Percentiles rank a stretch among this genome's conserved stretches.
Conservation (phyloP, 1,139 yeast species). For the Schizosaccharomyces versatilis region DNA sequence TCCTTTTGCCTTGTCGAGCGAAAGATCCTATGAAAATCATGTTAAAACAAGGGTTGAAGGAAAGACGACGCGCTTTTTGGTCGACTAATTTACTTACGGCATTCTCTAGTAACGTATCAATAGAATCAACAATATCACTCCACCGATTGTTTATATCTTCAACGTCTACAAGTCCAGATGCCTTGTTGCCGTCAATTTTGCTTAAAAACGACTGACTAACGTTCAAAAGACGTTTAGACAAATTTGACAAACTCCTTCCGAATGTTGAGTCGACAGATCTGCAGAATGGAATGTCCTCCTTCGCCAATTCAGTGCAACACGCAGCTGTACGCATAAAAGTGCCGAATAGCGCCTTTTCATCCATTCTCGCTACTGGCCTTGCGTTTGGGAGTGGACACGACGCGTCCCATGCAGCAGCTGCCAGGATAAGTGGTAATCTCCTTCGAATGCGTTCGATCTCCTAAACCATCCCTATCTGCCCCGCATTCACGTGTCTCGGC, state of each 20-base stretch:
- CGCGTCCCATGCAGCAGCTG: too few species aligned
- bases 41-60: not conserved
- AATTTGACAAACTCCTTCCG: not conserved
- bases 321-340: not conserved
- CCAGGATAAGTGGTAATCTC: too few species aligned
- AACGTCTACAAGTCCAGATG: slow-evolving; percentile 21
- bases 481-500: too few species aligned
- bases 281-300: not conserved
- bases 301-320: not conserved
- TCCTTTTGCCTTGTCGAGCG: slow-evolving; percentile 28
- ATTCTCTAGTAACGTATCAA: slow-evolving; percentile 54
- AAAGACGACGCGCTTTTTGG: not conserved
- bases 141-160: slow-evolving; percentile 32
- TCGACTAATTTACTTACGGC: slow-evolving; percentile 9
- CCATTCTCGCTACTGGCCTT: not conserved
- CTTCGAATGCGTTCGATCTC: too few species aligned
- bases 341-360: not conserved
- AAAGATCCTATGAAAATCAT: slow-evolving; percentile 25
- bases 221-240: not conserved
- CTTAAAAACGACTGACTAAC: not conserved
- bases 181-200: not conserved
- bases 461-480: too few species aligned
- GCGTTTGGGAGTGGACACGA: too few species aligned
- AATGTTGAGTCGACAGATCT: not conserved
- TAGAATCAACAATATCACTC: slow-evolving; percentile 37